Percentiles rank a stretch among this genome's conserved stretches.
phyloP scores from a whole-genome alignment of 2,329 filamentous ascomycete genomes.

The Aspergillus neotritici region DNA sequence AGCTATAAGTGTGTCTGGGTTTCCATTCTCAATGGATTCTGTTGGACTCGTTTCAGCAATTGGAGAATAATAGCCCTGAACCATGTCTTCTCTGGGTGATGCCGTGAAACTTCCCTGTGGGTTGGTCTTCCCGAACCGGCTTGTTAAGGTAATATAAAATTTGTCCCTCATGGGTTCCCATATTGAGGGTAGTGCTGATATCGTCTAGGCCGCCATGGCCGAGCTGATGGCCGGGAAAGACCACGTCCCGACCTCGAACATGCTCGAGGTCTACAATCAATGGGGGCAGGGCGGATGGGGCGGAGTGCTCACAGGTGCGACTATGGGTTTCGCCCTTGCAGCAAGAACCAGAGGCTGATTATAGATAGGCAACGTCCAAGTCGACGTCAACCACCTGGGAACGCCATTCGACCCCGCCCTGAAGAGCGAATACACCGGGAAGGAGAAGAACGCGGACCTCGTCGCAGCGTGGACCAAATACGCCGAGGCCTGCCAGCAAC shows the following conservation, averaged over 20 bases:
- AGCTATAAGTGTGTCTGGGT: background rate
- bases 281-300: conserved; percentile 47
- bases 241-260: conserved; percentile 41
- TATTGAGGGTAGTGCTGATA: too few relatives aligned
- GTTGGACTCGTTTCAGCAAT: background rate
- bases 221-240: conserved; percentile 42
- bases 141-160: conserved; percentile 37
- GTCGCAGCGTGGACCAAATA: conserved; percentile 26
- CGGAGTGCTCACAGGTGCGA: conserved; percentile 39
- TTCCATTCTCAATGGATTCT: conserved; percentile 6
- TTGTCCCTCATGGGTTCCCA: conserved; percentile 11
- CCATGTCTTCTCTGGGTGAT: conserved; percentile 30
- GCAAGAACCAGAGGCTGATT: background rate
- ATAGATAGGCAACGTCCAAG: conserved; percentile 36
- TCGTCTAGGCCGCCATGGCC: conserved; percentile 38
- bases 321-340: background rate
- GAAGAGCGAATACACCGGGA: conserved; percentile 21
- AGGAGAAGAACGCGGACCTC: conserved; percentile 12
- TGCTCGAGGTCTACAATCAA: conserved; percentile 44
- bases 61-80: conserved; percentile 7
- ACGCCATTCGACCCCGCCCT: conserved; percentile 27
- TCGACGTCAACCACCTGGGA: conserved; percentile 41
- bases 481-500: conserved; percentile 28
- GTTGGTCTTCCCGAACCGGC: conserved; percentile 51
- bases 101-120: conserved; percentile 52